A percentile compares a stretch with the other conserved stretches of the same genome.
Conservation (phyloP, 2,329 filamentous ascomycete species). For the Canariomyces notabilis region DNA sequence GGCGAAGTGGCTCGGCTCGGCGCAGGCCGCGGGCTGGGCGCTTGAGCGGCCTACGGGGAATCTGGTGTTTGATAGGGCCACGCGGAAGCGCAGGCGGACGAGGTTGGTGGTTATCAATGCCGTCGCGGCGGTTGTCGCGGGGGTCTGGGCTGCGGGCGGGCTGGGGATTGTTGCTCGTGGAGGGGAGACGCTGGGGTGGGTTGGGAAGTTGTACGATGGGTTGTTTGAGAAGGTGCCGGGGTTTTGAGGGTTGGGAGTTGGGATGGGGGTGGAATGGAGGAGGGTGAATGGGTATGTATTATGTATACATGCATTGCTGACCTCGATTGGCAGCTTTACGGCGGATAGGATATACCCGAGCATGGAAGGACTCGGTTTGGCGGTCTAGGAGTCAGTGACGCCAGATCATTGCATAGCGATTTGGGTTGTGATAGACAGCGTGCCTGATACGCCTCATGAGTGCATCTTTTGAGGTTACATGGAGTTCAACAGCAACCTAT, state of each 20-base stretch:
- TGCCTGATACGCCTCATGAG: not conserved
- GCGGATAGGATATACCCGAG: not conserved
- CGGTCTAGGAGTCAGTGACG: not conserved
- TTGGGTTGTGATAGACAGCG: conserved; percentile 7
- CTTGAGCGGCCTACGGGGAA: conserved; percentile 37
- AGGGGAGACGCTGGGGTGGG: conserved; percentile 69
- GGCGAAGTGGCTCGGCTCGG: conserved; percentile 71
- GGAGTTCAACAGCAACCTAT: not conserved
- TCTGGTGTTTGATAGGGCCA: conserved; percentile 42
- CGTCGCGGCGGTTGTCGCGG: conserved; percentile 50
- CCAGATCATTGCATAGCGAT: conserved; percentile 13
- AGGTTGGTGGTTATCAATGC: conserved; percentile 71
- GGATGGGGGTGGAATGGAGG: not conserved
- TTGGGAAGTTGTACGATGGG: conserved; percentile 73
- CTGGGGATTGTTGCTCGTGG: conserved; percentile 71
- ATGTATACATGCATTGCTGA: too few relatives aligned
- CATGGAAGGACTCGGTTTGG: not conserved
- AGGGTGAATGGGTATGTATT: too few relatives aligned
- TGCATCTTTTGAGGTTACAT: not conserved
- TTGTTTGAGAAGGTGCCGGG: conserved; percentile 45
- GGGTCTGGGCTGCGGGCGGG: conserved; percentile 76
- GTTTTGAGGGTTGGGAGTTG: conserved; percentile 12
- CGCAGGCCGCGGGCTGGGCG: conserved; percentile 51
- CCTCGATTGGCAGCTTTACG: not conserved
- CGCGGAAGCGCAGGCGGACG: conserved; percentile 49